A percentile compares a stretch with the other conserved stretches of the same genome.
Evolutionary conservation across 768 basidiomycete species (phyloP).

Genomic region (Pisolithus orientalis): DNA sequence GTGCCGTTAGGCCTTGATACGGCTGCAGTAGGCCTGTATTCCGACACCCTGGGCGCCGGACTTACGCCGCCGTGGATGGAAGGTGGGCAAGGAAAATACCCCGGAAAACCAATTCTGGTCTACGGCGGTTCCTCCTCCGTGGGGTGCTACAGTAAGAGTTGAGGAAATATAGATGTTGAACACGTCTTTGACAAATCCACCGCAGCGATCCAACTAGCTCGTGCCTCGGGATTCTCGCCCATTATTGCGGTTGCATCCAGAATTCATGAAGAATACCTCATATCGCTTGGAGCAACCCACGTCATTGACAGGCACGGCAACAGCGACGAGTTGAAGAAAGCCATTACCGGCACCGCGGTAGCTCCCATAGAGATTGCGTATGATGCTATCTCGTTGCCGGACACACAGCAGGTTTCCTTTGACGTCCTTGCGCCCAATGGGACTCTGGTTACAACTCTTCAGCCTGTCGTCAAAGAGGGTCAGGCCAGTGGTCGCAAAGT

Average conservation of each 20-base stretch:
- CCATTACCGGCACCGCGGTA: conserved; percentile 21
- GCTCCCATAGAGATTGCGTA: conserved; percentile 15
- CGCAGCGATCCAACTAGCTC: conserved; percentile 36
- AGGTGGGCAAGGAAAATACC: conserved; percentile 31
- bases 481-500: conserved; percentile 13
- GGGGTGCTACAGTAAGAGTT: conserved; percentile 38
- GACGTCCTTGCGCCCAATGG: conserved; percentile 30
- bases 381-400: conserved; percentile 27
- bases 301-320: conserved; percentile 29
- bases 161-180: background rate
- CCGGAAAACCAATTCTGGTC: conserved; percentile 37
- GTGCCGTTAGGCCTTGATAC: conserved; percentile 44
- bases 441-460: conserved; percentile 24
- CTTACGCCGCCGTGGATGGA: conserved; percentile 32
- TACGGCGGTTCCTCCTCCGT: conserved; percentile 45
- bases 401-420: conserved; percentile 31
- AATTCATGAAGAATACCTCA: conserved; percentile 24
- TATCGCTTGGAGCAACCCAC: conserved; percentile 34
- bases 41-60: conserved; percentile 30
- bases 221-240: conserved; percentile 33
- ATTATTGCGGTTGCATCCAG: conserved; percentile 35
- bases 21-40: conserved; percentile 43
- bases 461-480: conserved; percentile 16
- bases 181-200: background rate
- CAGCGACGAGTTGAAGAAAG: conserved; percentile 8